Percentiles rank a stretch among this genome's conserved stretches.
Evolutionary conservation across 768 basidiomycete species (phyloP).

Genomic region (Hydnomerulius pinastri): DNA sequence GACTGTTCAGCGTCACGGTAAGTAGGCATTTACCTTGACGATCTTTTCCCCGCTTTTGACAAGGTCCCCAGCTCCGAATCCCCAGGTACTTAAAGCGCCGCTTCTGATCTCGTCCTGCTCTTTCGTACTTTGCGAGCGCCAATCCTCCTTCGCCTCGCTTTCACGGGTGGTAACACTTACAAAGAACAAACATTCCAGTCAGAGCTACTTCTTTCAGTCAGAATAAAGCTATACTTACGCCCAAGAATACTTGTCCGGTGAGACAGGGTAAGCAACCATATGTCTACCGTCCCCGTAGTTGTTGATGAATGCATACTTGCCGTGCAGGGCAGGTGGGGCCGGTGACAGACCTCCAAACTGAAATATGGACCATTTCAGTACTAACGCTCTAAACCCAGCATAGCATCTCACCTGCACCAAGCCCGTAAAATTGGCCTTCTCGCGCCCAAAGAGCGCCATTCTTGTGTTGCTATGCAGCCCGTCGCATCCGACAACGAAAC

Average conservation of each 20-base stretch:
- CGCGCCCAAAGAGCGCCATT: slow-evolving; percentile 37
- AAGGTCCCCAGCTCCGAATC: slow-evolving; percentile 18
- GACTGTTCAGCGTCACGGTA: neutral
- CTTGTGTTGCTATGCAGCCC: slow-evolving; percentile 46
- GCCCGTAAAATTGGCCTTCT: slow-evolving; percentile 39
- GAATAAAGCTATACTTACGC: too few relatives aligned
- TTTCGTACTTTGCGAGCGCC: slow-evolving; percentile 38
- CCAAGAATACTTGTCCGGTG: slow-evolving; percentile 35
- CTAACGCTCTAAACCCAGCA: neutral
- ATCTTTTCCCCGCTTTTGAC: slow-evolving; percentile 14
- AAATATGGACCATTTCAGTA: neutral
- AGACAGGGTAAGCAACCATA: slow-evolving; percentile 38
- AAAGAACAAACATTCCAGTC: too few relatives aligned
- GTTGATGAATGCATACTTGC: slow-evolving; percentile 30
- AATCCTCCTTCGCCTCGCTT: slow-evolving; percentile 41
- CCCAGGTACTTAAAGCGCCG: slow-evolving; percentile 19
- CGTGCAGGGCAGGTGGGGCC: slow-evolving; percentile 15
- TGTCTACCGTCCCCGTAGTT: slow-evolving; percentile 40
- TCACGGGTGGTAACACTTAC: slow-evolving; percentile 22
- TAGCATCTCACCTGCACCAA: slow-evolving; percentile 35
- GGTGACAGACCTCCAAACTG: slow-evolving; percentile 40
- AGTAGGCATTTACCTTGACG: slow-evolving; percentile 14
- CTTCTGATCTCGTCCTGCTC: slow-evolving; percentile 18
- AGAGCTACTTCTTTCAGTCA: too few relatives aligned
- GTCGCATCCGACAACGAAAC: slow-evolving; percentile 46